These are phyloP conservation scores for Apophysomyces elegans DNA, from an alignment of 371 early-diverging fungal genomes.

Conservation along the genomic window DNA sequence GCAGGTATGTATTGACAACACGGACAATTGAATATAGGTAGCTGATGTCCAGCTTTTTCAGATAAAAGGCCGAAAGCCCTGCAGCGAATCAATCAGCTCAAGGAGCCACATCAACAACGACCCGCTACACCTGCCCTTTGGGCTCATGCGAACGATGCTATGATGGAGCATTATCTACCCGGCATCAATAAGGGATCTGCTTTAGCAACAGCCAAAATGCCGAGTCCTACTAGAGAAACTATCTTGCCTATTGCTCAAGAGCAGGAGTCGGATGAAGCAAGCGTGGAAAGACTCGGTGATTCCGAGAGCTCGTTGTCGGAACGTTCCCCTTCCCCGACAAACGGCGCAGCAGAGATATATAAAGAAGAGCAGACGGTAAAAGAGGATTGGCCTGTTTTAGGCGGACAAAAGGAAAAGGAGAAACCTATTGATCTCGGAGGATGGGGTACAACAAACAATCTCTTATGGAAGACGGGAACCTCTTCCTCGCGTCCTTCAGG, in stretches of 20 bases:
- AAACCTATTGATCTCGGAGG: conserved; percentile 27
- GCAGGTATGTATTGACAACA: background rate
- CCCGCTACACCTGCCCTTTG: conserved; percentile 28
- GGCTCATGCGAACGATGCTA: conserved; percentile 19
- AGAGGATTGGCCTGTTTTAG: conserved; percentile 10
- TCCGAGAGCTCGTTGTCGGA: conserved; percentile 3
- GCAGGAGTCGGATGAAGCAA: too few species aligned
- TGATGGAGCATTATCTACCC: conserved; percentile 12
- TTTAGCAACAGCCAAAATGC: background rate
- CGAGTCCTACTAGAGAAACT: background rate
- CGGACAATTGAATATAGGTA: too few species aligned
- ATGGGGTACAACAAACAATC: conserved; percentile 23
- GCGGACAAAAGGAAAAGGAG: background rate
- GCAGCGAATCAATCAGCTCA: conserved; percentile 5
- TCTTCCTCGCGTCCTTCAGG: background rate
- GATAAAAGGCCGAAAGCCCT: background rate
- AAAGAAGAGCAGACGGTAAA: background rate
- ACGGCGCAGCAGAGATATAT: conserved; percentile 1
- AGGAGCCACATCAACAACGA: conserved; percentile 11
- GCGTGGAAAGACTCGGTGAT: too few species aligned
- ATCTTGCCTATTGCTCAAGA: too few species aligned
- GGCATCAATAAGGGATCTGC: background rate
- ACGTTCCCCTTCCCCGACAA: background rate
- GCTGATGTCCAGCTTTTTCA: background rate
- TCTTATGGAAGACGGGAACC: conserved; percentile 14